Evolutionary conservation across 2,329 filamentous ascomycete species (phyloP).

Genomic region (Colletotrichum sp.): DNA sequence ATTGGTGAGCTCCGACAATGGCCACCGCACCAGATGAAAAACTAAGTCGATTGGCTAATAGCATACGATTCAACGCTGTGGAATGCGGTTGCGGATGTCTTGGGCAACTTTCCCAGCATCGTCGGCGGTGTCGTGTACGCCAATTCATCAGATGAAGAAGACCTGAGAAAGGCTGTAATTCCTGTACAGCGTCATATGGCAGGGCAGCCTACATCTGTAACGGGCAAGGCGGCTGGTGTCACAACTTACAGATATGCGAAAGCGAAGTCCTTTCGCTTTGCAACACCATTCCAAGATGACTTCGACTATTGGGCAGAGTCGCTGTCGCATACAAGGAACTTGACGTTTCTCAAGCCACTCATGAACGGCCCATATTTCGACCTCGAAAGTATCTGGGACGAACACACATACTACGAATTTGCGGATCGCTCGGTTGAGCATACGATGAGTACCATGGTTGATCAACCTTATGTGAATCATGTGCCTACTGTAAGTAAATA

Average conservation of each 20-base stretch:
- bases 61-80: not conserved
- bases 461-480: slow-evolving; percentile 30
- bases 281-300: slow-evolving; percentile 49
- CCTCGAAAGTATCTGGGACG: slow-evolving; percentile 78
- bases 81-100: not conserved
- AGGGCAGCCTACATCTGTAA: not conserved
- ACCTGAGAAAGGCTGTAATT: not conserved
- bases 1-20: not conserved
- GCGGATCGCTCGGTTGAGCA: slow-evolving; percentile 70
- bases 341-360: slow-evolving; percentile 68
- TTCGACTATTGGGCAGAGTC: slow-evolving; percentile 60
- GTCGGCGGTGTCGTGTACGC: not conserved
- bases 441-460: slow-evolving; percentile 82
- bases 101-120: not conserved
- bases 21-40: not conserved
- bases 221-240: not conserved
- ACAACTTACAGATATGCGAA: not conserved
- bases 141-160: not conserved
- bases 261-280: slow-evolving; percentile 41
- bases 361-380: slow-evolving; percentile 72
- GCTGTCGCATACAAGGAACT: slow-evolving; percentile 68
- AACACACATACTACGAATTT: slow-evolving; percentile 77
- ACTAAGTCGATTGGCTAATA: not conserved
- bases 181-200: not conserved
- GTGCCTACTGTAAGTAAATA: not conserved